phyloP scores from a whole-genome alignment of 2,329 filamentous ascomycete species.

The Fusarium torulosum region DNA sequence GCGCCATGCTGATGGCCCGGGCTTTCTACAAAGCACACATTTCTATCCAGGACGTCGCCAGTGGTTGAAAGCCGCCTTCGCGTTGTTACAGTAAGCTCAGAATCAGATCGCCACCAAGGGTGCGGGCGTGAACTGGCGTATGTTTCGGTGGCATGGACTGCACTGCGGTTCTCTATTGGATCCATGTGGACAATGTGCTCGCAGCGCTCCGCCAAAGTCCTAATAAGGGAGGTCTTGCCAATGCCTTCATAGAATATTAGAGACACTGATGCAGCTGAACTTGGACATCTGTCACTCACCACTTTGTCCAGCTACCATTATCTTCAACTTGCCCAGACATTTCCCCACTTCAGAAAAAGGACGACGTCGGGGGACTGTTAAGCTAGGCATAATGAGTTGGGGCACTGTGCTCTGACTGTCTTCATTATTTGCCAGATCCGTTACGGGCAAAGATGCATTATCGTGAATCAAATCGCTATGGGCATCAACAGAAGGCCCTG shows the following conservation, averaged over 20 bases:
- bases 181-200: constrained; percentile 96
- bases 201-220: constrained; percentile 86
- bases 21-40: constrained; percentile 93
- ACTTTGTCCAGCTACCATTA: constrained; percentile 85
- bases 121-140: constrained; percentile 87
- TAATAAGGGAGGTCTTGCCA: constrained; percentile 91
- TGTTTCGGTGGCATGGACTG: constrained; percentile 69
- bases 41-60: constrained; percentile 86
- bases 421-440: constrained; percentile 32
- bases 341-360: constrained; percentile 92
- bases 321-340: constrained; percentile 85
- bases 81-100: constrained; percentile 70
- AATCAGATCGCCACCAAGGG: constrained; percentile 88
- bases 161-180: constrained; percentile 60
- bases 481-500: constrained; percentile 56
- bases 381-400: constrained; percentile 97
- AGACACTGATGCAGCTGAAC: not conserved
- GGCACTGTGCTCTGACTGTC: constrained; percentile 59
- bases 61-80: constrained; percentile 74
- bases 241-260: constrained; percentile 65
- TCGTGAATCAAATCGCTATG: constrained; percentile 46
- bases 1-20: constrained; percentile 70
- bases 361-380: constrained; percentile 87
- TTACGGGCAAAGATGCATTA: constrained; percentile 26
- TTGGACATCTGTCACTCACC: constrained; percentile 61